These are phyloP conservation scores for Auxenochlorella pyrenoidosa DNA, from an alignment of 139 green algal species.

Conservation along the genomic window DNA sequence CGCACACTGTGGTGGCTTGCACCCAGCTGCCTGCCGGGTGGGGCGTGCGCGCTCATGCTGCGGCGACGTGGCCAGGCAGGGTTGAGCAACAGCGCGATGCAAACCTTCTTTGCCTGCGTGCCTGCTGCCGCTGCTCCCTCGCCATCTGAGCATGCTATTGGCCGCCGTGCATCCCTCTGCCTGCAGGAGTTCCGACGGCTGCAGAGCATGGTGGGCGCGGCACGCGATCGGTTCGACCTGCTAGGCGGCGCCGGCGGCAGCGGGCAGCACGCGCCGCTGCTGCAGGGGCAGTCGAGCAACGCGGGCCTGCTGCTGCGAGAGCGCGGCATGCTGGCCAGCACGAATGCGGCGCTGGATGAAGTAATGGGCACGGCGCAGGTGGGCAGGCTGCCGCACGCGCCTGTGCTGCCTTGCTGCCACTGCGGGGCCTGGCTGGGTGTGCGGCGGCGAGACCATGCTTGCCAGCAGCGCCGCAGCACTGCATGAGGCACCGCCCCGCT, in stretches of 20 bases:
- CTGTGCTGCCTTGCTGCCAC: not conserved
- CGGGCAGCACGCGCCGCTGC: slow-evolving; percentile 45
- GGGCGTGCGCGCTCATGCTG: no score
- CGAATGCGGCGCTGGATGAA: slow-evolving; percentile 77
- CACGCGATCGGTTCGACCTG: slow-evolving; percentile 78
- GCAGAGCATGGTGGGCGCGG: slow-evolving; percentile 65
- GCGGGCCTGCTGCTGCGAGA: slow-evolving; percentile 82
- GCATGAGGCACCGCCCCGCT: not conserved
- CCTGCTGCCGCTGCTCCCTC: no score
- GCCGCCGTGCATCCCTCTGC: not conserved
- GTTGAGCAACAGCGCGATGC: no score
- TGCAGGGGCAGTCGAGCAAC: slow-evolving; percentile 48
- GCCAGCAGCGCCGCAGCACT: not conserved
- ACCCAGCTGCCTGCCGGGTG: no score
- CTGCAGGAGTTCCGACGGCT: slow-evolving; percentile 84
- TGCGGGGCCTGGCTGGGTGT: not conserved
- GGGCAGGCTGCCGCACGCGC: not conserved
- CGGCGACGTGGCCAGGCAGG: no score
- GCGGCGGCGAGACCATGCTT: not conserved
- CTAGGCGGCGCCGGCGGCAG: slow-evolving; percentile 56
- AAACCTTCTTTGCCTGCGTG: no score
- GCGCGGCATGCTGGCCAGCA: slow-evolving; percentile 65
- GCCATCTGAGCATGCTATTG: no score
- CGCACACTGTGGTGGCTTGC: no score
- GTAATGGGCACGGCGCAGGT: slow-evolving; percentile 77